Conservation (phyloP, 441 rosid genomes). For the Arabidopsis lyrata region DNA sequence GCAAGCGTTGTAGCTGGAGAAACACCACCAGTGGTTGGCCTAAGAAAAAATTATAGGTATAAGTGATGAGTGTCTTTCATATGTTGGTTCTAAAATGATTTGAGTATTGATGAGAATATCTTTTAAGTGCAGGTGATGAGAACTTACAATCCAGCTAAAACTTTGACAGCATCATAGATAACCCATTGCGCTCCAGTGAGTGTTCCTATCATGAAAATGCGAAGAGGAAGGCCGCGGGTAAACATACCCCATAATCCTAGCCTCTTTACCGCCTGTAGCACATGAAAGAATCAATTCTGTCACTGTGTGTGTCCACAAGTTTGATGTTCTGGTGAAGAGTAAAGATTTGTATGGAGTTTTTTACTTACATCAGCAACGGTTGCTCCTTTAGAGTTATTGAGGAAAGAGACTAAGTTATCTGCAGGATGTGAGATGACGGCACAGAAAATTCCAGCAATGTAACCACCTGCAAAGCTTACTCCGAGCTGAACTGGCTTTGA, state of each 20-base stretch:
- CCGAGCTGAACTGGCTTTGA: constrained; percentile 71
- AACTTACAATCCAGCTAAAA: constrained; percentile 74
- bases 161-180: constrained; percentile 78
- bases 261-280: too few relatives aligned
- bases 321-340: neutral
- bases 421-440: constrained; percentile 96
- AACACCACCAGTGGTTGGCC: constrained; percentile 83
- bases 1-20: constrained; percentile 56
- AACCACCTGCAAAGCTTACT: constrained; percentile 79
- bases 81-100: neutral
- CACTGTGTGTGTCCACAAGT: neutral
- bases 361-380: constrained; percentile 80
- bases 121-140: constrained; percentile 1
- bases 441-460: constrained; percentile 81
- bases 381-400: constrained; percentile 94
- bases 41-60: constrained; percentile 36
- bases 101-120: neutral
- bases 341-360: constrained; percentile 6
- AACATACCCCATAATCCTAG: constrained; percentile 30
- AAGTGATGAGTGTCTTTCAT: neutral
- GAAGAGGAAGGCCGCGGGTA: constrained; percentile 81
- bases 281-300: too few relatives aligned
- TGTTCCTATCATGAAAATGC: constrained; percentile 81
- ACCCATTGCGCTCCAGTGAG: constrained; percentile 84
- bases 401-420: constrained; percentile 96